These are phyloP conservation scores for Boletus pseudopeckii DNA, from an alignment of 768 basidiomycete species.

Conservation along the genomic window DNA sequence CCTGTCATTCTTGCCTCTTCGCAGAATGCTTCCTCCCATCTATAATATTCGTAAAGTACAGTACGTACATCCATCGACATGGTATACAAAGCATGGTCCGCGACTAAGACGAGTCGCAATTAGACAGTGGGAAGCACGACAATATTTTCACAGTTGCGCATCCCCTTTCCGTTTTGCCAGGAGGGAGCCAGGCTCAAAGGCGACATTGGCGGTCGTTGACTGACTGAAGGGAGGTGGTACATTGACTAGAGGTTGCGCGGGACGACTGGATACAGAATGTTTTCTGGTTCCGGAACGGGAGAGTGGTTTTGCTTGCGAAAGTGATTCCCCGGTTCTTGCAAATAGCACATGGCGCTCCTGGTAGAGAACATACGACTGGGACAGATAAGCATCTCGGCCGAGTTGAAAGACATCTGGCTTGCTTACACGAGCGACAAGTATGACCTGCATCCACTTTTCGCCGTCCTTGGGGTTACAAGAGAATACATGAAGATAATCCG, in stretches of 20 bases:
- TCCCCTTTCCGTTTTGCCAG: slow-evolving; percentile 51
- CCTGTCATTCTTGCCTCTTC: neutral
- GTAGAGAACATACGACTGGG: slow-evolving; percentile 76
- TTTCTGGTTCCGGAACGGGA: slow-evolving; percentile 37
- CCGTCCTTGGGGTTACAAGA: slow-evolving; percentile 74
- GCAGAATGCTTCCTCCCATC: slow-evolving; percentile 1
- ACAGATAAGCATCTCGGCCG: slow-evolving; percentile 9
- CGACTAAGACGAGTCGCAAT: slow-evolving; percentile 7
- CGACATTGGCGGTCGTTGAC: slow-evolving; percentile 34
- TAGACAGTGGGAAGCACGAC: slow-evolving; percentile 1
- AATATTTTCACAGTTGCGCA: neutral
- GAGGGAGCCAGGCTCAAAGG: slow-evolving; percentile 77
- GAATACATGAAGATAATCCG: slow-evolving; percentile 87
- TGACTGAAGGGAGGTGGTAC: slow-evolving; percentile 41
- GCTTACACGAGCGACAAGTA: slow-evolving; percentile 78
- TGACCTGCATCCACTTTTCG: slow-evolving; percentile 72
- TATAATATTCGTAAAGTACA: slow-evolving; percentile 25
- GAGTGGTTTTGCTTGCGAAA: slow-evolving; percentile 32
- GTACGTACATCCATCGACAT: slow-evolving; percentile 15
- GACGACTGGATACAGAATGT: slow-evolving; percentile 33
- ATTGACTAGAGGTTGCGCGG: slow-evolving; percentile 47
- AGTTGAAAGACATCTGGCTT: neutral
- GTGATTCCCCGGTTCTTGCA: slow-evolving; percentile 31
- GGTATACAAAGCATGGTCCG: slow-evolving; percentile 12
- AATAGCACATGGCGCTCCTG: slow-evolving; percentile 67